Evolutionary conservation across 257 asterid genomes (phyloP).

Genomic region (Nyctanthes arbortristis): DNA sequence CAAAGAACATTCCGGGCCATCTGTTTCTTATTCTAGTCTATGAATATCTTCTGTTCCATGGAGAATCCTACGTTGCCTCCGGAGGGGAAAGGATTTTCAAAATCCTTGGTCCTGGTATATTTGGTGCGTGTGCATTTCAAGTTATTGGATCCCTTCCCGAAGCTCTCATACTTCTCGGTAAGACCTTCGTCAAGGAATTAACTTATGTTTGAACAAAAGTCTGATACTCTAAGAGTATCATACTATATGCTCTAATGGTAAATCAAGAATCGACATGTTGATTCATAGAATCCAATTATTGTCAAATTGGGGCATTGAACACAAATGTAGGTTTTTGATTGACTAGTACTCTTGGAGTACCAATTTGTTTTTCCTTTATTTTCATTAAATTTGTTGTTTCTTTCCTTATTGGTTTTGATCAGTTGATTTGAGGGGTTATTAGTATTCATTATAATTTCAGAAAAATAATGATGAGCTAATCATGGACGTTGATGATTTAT

Average conservation of each 20-base stretch:
- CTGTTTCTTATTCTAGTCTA: conserved; percentile 47
- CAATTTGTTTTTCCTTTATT: too few species aligned
- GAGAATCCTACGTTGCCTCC: conserved; percentile 41
- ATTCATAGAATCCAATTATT: too few species aligned
- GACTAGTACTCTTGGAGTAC: too few species aligned
- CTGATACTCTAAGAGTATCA: neutral
- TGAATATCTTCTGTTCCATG: conserved; percentile 46
- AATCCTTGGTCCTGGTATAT: conserved; percentile 58
- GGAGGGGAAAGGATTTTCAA: conserved; percentile 54
- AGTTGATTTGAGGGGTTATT: too few species aligned
- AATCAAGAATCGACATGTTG: too few species aligned
- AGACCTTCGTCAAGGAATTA: neutral
- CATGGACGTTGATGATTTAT: too few species aligned
- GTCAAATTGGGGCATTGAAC: too few species aligned
- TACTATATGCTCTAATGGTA: neutral
- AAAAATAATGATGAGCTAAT: too few species aligned
- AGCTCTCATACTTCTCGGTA: conserved; percentile 55
- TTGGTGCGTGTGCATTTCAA: conserved; percentile 60
- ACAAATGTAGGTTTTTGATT: too few species aligned
- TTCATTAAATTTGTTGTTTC: too few species aligned
- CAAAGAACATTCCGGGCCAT: conserved; percentile 36
- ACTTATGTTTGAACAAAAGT: neutral
- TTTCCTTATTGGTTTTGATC: too few species aligned
- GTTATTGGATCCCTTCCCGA: conserved; percentile 52
- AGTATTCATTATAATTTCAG: too few species aligned